Base-by-base conservation (phyloP, 371 early-diverging fungal species). In the Rhizopus microsporus region DNA sequence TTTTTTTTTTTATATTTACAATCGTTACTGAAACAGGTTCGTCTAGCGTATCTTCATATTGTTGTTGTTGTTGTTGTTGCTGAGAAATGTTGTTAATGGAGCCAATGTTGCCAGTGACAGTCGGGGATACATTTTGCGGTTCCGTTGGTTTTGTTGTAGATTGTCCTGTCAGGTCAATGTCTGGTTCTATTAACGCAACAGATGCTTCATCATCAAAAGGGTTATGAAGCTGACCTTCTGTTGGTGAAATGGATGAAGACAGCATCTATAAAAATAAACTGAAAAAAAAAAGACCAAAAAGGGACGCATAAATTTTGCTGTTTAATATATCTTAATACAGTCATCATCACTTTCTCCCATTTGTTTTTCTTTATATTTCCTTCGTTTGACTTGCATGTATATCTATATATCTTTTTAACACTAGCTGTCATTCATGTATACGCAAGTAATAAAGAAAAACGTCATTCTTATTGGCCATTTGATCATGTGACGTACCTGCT, bases 21-120 rank as follows among this genome's bases (percentile, higher is more conserved):
- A 92, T 78, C 23, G 92, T 92, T 40, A 75, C 87, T 33, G 84
- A 81, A 8, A 96, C 90, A 17, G 97, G 93, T 65, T 96, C 97
- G 68, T 96, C 97, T 34, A 96, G 81, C 29, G 97, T 95, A 77
- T 94, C 83, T 51, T 62, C 55, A 2, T 59, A 62, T 4, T 60
- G 54, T 48, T 66, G 65, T 7, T 34, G n/a, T n/a, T n/a, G n/a
- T n/a, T n/a, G n/a, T 4, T 60, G 54, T 48, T 66, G 65, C 4
- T 34, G 51, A 12, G 46, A 45, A 29, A 50, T n/a, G 31, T 35
- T 37, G 15, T 45, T 16, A 44, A 23, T 37, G 47, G 34, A 0
- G 38, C n/a, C 56, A 17, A 51, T 60, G 32, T 37, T 42, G 17
- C 54, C 54, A 33, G n/a, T 40, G n/a, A 17, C 15, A 13, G 44